phyloP scores from a whole-genome alignment of 148 eudicot genomes.

The Camellia lanceoleosa region DNA sequence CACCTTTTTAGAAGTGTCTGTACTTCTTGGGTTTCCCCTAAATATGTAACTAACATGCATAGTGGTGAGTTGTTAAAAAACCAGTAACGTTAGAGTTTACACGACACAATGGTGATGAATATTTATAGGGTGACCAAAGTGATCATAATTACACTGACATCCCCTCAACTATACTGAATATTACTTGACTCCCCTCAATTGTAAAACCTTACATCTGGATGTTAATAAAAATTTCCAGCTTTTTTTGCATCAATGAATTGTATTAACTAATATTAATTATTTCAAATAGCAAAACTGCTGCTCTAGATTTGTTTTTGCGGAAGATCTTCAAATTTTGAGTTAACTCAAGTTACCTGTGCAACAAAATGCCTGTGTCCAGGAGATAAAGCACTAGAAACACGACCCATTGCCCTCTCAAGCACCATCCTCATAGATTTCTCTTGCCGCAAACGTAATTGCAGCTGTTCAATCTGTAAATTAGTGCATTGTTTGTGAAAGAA shows the following conservation, averaged over 20 bases:
- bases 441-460: slow-evolving; percentile 73
- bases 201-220: background rate
- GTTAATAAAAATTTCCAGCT: background rate
- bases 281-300: background rate
- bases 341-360: slow-evolving; percentile 41
- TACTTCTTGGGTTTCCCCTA: too few relatives aligned
- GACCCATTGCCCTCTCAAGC: slow-evolving; percentile 94
- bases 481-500: background rate
- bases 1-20: too few relatives aligned
- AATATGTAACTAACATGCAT: too few relatives aligned
- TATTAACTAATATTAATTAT: too few relatives aligned
- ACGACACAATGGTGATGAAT: background rate
- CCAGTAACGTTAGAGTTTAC: too few relatives aligned
- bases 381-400: slow-evolving; percentile 87
- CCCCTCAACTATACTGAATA: too few relatives aligned
- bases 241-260: background rate
- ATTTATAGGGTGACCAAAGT: background rate
- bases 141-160: background rate
- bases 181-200: too few relatives aligned
- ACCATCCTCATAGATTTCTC: slow-evolving; percentile 74
- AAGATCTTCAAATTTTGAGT: background rate
- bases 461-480: slow-evolving; percentile 61
- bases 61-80: too few relatives aligned
- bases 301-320: background rate
- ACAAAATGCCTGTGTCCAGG: slow-evolving; percentile 82